phyloP scores from a whole-genome alignment of 805 yeast species.

The Metschnikowia bowlesiae region DNA sequence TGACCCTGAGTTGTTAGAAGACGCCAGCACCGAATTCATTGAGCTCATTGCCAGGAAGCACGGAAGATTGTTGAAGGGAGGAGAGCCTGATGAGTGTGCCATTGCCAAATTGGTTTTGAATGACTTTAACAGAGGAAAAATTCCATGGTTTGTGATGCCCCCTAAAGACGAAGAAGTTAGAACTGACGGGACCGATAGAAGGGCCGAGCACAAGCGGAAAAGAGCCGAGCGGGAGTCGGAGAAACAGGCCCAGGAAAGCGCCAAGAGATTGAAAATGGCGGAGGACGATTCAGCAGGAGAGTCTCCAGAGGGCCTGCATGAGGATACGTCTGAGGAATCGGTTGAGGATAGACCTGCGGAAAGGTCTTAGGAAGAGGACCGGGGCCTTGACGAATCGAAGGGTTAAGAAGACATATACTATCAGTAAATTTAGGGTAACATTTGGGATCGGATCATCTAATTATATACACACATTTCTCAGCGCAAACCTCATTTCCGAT shows the following conservation, averaged over 20 bases:
- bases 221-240: constrained; percentile 45
- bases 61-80: constrained; percentile 92
- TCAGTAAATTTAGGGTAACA: neutral
- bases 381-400: constrained; percentile 8
- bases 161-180: constrained; percentile 65
- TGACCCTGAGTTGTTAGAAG: constrained; percentile 43
- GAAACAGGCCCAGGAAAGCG: constrained; percentile 24
- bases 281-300: constrained; percentile 17
- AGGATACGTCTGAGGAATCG: constrained; percentile 15
- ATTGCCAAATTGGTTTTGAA: constrained; percentile 85
- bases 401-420: neutral
- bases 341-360: neutral
- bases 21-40: constrained; percentile 61
- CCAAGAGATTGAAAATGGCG: constrained; percentile 21
- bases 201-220: constrained; percentile 49
- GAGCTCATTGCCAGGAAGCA: constrained; percentile 89
- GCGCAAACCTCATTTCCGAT: neutral
- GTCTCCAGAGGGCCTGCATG: constrained; percentile 3
- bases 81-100: constrained; percentile 95
- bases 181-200: constrained; percentile 51
- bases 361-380: constrained; percentile 2
- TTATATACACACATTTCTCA: constrained; percentile 1
- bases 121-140: constrained; percentile 95
- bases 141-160: constrained; percentile 97
- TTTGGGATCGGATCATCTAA: constrained; percentile 5